phyloP scores from a whole-genome alignment of 495 filamentous ascomycete species.

The Aspergillus wentii region DNA sequence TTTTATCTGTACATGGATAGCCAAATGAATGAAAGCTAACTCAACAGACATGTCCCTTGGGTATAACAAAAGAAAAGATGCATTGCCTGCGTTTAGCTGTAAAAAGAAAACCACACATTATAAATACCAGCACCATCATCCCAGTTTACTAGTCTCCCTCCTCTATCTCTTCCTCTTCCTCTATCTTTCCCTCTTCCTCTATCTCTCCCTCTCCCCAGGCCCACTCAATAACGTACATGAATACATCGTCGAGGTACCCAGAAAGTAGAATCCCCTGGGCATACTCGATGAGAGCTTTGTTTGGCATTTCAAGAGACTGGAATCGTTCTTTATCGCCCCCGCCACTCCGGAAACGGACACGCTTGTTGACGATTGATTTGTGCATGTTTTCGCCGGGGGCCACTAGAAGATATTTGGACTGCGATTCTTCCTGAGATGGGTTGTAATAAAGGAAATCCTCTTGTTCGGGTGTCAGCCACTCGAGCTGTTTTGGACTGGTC shows the following conservation, averaged over 20 bases:
- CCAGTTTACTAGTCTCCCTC: too few species aligned
- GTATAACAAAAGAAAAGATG: too few species aligned
- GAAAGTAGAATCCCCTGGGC: constrained; percentile 23
- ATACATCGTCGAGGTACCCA: constrained; percentile 20
- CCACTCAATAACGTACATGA: constrained; percentile 33
- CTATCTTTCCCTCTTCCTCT: too few species aligned
- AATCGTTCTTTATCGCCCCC: constrained; percentile 18
- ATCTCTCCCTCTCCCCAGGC: too few species aligned
- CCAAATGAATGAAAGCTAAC: too few species aligned
- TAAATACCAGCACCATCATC: too few species aligned
- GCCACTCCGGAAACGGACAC: constrained; percentile 15
- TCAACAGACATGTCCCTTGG: too few species aligned
- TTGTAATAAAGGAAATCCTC: constrained; percentile 20
- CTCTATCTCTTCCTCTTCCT: too few species aligned
- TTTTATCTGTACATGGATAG: too few species aligned
- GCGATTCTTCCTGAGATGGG: constrained; percentile 4
- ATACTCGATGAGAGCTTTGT: constrained; percentile 25
- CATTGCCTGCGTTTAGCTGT: too few species aligned
- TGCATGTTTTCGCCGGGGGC: constrained; percentile 25
- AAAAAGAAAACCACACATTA: too few species aligned
- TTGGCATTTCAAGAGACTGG: constrained; percentile 12
- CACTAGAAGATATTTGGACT: constrained; percentile 21
- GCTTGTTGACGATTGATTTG: constrained; percentile 19
- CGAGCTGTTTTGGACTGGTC: constrained; percentile 1
- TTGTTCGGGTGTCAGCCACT: constrained; percentile 21